Percentiles rank a stretch among this genome's conserved stretches.
Evolutionary conservation across 257 asterid genomes (phyloP).

Genomic region (Nicotiana obtusifolia): DNA sequence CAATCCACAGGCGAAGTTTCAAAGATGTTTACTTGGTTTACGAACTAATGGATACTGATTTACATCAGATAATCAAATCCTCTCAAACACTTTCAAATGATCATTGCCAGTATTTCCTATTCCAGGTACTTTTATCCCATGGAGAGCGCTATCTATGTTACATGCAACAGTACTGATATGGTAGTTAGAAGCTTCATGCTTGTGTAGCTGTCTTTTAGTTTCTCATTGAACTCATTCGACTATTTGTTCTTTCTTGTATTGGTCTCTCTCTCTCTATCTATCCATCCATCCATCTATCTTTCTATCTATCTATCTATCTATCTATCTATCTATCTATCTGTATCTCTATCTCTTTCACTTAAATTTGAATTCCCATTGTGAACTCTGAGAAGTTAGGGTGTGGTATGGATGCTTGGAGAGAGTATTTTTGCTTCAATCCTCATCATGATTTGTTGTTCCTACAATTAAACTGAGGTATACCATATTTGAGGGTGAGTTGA

Average conservation of each 20-base stretch:
- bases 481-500: neutral
- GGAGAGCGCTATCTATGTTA: neutral
- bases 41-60: slow-evolving; percentile 63
- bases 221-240: neutral
- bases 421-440: neutral
- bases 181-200: neutral
- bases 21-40: slow-evolving; percentile 58
- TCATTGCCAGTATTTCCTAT: slow-evolving; percentile 60
- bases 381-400: neutral
- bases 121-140: slow-evolving; percentile 33
- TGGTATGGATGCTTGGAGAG: neutral
- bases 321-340: neutral
- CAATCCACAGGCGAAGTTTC: slow-evolving; percentile 41
- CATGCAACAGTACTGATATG: neutral
- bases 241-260: neutral
- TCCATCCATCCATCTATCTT: neutral
- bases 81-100: slow-evolving; percentile 54
- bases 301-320: neutral
- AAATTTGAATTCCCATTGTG: neutral
- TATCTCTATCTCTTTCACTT: neutral
- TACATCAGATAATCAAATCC: slow-evolving; percentile 58
- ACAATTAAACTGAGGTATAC: neutral
- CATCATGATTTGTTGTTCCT: neutral
- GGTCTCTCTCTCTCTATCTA: too few relatives aligned
- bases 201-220: neutral